phyloP scores from a whole-genome alignment of 176 grass and related monocot species.

The Lolium perenne region DNA sequence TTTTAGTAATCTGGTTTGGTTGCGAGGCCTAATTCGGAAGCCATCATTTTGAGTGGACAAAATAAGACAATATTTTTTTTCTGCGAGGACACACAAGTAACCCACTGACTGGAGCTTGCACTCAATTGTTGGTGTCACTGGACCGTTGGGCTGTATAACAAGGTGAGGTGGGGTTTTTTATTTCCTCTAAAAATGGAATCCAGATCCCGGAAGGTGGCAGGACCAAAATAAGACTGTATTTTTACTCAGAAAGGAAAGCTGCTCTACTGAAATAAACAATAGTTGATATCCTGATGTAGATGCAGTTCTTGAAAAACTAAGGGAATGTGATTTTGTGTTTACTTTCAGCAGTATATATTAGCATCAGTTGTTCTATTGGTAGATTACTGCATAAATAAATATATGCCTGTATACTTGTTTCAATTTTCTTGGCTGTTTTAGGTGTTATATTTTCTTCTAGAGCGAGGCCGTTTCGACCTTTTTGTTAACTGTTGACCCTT shows the following conservation, averaged over 20 bases:
- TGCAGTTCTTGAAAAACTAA: neutral
- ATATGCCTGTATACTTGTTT: neutral
- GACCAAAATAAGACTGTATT: neutral
- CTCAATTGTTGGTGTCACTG: neutral
- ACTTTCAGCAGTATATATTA: neutral
- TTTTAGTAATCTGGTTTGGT: neutral
- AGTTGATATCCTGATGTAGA: neutral
- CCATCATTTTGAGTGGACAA: conserved; percentile 8
- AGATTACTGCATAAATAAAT: conserved; percentile 1
- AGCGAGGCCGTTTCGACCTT: too few species aligned
- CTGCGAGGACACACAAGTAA: neutral
- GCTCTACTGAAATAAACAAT: neutral
- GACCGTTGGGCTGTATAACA: conserved; percentile 20
- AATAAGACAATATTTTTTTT: neutral
- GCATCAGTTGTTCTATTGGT: neutral
- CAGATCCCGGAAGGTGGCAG: neutral
- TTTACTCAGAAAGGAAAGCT: neutral
- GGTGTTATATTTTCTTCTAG: neutral
- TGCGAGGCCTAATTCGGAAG: neutral
- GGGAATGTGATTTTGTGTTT: neutral
- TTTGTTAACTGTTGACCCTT: conserved; percentile 36
- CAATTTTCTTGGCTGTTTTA: neutral
- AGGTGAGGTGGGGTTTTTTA: neutral
- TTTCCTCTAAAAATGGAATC: too few species aligned
- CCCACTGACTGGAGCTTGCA: conserved; percentile 1